Evolutionary conservation across 306 rosid species (phyloP).

Genomic region (Corylus avellana): DNA sequence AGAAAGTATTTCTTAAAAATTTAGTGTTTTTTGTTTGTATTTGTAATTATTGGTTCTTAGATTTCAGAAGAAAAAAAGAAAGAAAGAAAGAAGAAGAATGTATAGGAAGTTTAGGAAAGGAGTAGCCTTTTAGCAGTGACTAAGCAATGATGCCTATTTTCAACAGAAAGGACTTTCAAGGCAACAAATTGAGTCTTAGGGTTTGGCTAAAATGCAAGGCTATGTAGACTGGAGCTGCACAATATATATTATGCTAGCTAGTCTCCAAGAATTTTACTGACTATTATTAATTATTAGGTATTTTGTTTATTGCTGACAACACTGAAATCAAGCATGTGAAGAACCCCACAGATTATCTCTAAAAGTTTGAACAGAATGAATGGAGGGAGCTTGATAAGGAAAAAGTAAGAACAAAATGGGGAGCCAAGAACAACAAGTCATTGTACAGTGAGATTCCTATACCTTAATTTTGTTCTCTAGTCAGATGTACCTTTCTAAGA

Average conservation of each 20-base stretch:
- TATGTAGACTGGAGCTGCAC: not conserved
- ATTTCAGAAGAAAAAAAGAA: too few relatives aligned
- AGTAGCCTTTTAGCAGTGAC: too few relatives aligned
- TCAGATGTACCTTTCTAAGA: slow-evolving; percentile 24
- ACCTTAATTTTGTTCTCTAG: slow-evolving; percentile 24
- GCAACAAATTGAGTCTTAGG: too few relatives aligned
- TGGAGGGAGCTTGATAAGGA: not conserved
- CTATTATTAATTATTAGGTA: not conserved
- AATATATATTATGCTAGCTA: not conserved
- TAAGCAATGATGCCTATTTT: too few relatives aligned
- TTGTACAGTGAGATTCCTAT: slow-evolving; percentile 28
- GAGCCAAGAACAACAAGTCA: slow-evolving; percentile 15
- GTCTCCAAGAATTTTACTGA: not conserved
- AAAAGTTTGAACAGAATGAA: slow-evolving; percentile 16
- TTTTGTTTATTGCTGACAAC: not conserved
- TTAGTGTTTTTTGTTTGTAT: not conserved
- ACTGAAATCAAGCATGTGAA: slow-evolving; percentile 2
- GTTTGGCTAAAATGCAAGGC: too few relatives aligned
- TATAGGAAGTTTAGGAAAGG: too few relatives aligned
- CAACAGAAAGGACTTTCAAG: too few relatives aligned
- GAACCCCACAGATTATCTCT: slow-evolving; percentile 18
- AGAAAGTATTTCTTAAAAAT: not conserved
- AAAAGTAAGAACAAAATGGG: slow-evolving; percentile 19
- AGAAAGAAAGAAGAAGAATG: too few relatives aligned
- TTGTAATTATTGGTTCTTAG: too few relatives aligned